phyloP scores from a whole-genome alignment of 495 filamentous ascomycete genomes.

The Aspergillus sclerotiicarbonarius region DNA sequence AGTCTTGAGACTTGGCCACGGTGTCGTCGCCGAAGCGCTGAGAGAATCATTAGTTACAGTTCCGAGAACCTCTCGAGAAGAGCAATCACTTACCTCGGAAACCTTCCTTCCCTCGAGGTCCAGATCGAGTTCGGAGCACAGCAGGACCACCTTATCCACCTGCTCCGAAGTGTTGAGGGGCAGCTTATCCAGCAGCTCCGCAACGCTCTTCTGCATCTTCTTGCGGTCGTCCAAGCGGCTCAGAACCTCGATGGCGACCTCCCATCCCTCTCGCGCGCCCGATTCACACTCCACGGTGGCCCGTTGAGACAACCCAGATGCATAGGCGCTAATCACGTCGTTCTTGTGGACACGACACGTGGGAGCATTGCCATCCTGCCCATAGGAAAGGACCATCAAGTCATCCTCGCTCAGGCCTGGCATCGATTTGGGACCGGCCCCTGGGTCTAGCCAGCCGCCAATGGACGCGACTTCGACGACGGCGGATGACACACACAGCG shows the following conservation, averaged over 20 bases:
- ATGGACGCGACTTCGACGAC: conserved; percentile 75
- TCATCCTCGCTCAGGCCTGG: conserved; percentile 56
- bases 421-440: conserved; percentile 24
- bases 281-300: conserved; percentile 39
- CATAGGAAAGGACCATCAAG: conserved; percentile 60
- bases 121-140: conserved; percentile 70
- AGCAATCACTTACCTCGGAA: conserved; percentile 62
- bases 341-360: conserved; percentile 52
- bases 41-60: too few species aligned
- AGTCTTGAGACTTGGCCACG: conserved; percentile 62
- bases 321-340: conserved; percentile 71
- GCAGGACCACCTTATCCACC: conserved; percentile 70
- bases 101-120: conserved; percentile 66
- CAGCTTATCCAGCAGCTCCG: conserved; percentile 60
- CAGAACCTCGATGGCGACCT: conserved; percentile 75
- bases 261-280: conserved; percentile 69
- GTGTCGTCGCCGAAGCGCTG: conserved; percentile 79
- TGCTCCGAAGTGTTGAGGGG: conserved; percentile 61
- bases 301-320: conserved; percentile 49
- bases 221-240: conserved; percentile 66
- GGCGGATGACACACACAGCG: conserved; percentile 67
- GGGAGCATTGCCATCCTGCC: conserved; percentile 27
- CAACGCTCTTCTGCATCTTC: conserved; percentile 64
- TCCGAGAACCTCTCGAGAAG: too few species aligned
- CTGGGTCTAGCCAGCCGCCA: conserved; percentile 66